These are phyloP conservation scores for Entomortierella beljakovae DNA, from an alignment of 192 early-diverging fungal genomes.

Conservation along the genomic window DNA sequence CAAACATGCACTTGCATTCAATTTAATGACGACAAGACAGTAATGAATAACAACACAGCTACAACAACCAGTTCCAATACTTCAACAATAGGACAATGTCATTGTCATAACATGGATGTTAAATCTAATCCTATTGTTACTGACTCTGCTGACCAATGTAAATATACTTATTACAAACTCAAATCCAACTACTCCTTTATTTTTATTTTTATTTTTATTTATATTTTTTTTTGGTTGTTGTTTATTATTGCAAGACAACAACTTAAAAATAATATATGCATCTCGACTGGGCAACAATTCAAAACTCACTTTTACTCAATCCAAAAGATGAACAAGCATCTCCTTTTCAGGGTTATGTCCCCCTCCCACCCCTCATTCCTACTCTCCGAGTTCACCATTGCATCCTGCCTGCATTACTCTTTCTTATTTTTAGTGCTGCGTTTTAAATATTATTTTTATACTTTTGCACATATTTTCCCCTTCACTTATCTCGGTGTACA, in stretches of 20 bases:
- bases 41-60: too few species aligned
- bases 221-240: slow-evolving; percentile 3
- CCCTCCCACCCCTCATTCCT: too few species aligned
- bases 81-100: background rate
- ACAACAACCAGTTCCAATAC: background rate
- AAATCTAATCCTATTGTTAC: background rate
- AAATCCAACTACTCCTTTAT: background rate
- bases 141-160: background rate
- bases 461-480: too few species aligned
- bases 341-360: too few species aligned
- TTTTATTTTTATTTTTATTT: background rate
- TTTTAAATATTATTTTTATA: too few species aligned
- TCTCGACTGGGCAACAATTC: background rate
- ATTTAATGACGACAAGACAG: background rate
- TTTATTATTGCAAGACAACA: too few species aligned
- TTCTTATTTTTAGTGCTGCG: too few species aligned
- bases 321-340: too few species aligned
- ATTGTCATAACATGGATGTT: background rate
- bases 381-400: too few species aligned
- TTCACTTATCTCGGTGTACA: too few species aligned
- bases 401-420: too few species aligned
- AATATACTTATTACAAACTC: background rate
- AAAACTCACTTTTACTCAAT: background rate
- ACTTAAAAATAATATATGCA: background rate
- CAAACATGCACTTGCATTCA: background rate